Evolutionary conservation across 2,329 filamentous ascomycete species (phyloP).

Genomic region (Aspergillus fischeri): DNA sequence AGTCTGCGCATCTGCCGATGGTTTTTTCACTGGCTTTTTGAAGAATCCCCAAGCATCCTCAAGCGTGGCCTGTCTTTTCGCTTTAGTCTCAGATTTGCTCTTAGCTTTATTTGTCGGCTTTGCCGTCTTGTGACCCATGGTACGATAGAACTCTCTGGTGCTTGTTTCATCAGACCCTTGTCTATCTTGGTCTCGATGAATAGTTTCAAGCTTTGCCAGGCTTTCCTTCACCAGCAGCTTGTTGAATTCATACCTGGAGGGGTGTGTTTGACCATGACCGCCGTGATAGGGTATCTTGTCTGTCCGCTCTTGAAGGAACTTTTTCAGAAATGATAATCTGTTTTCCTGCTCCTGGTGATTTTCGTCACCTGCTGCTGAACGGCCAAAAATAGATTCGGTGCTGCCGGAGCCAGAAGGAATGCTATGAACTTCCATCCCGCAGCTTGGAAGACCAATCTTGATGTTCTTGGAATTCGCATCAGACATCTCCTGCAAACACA

Average conservation of each 20-base stretch:
- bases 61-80: constrained; percentile 25
- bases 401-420: not conserved
- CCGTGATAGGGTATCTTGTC: not conserved
- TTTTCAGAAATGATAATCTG: constrained; percentile 5
- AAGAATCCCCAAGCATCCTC: constrained; percentile 26
- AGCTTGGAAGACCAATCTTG: not conserved
- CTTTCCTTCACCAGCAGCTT: constrained; percentile 4
- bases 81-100: constrained; percentile 14
- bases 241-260: not conserved
- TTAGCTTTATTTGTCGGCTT: constrained; percentile 13
- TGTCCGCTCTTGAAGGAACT: not conserved
- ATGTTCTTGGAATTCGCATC: not conserved
- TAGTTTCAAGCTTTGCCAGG: constrained; percentile 13
- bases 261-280: not conserved
- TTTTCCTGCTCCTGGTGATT: not conserved
- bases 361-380: not conserved
- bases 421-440: not conserved
- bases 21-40: constrained; percentile 8
- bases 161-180: constrained; percentile 15
- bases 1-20: not conserved
- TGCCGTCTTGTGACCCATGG: constrained; percentile 28
- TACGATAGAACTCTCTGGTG: constrained; percentile 23
- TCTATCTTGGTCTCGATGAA: constrained; percentile 6
- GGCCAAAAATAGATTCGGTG: not conserved
- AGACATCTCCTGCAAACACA: not conserved